Percentiles rank a stretch among this genome's conserved stretches.
Evolutionary conservation across 257 asterid genomes (phyloP).

Genomic region (Solanum rostratum): DNA sequence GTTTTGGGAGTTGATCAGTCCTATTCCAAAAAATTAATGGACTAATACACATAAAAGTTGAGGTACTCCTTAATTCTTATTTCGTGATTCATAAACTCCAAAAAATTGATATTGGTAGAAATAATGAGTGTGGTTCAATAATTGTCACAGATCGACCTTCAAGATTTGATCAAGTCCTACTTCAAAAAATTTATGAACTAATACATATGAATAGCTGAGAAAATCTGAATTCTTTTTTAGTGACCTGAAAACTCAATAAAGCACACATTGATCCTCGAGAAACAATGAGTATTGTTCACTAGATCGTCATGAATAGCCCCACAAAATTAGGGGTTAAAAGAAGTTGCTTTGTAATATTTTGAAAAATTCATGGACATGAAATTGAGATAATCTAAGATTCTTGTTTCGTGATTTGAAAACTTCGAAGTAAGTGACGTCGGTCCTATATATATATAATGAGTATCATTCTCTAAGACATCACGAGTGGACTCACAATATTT

Average conservation of each 20-base stretch:
- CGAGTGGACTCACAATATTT: no score
- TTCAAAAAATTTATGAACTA: not conserved
- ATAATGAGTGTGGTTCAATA: not conserved
- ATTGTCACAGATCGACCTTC: not conserved
- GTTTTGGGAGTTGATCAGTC: not conserved
- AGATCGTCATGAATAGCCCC: not conserved
- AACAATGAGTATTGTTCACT: not conserved
- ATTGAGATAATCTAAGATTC: no score
- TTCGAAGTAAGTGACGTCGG: no score
- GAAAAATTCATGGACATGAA: not conserved
- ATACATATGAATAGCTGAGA: not conserved
- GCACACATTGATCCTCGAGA: not conserved
- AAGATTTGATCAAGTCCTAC: not conserved
- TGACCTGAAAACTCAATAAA: not conserved
- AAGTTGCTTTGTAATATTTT: not conserved
- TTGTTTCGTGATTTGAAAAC: no score
- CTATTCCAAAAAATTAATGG: not conserved
- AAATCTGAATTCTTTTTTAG: not conserved
- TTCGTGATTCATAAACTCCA: no score
- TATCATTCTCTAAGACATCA: no score
- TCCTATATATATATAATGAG: no score
- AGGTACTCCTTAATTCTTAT: not conserved
- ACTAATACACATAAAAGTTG: not conserved
- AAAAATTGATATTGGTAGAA: rapidly evolving
- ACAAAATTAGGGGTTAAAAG: not conserved